phyloP scores from a whole-genome alignment of 108 stramenopile species.

The Schizochytrium sp. region DNA sequence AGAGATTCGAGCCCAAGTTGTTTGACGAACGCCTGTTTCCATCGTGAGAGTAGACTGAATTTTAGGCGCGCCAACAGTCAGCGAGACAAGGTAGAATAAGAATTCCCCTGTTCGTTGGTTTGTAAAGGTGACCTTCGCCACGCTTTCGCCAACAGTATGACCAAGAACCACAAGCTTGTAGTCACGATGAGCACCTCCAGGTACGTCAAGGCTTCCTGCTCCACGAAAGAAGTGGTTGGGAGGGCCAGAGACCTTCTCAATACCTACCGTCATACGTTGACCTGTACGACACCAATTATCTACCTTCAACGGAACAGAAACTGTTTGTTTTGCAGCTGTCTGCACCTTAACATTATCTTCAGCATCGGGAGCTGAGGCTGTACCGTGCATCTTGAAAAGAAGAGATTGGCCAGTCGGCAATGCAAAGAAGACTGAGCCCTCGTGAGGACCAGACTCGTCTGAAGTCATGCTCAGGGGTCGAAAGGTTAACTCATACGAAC shows the following conservation, averaged over 20 bases:
- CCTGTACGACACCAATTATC: constrained; percentile 72
- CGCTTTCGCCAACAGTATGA: constrained; percentile 71
- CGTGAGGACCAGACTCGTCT: constrained; percentile 57
- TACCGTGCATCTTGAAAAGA: constrained; percentile 73
- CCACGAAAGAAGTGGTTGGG: constrained; percentile 70
- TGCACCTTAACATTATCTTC: constrained; percentile 5
- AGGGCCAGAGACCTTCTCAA: constrained; percentile 45
- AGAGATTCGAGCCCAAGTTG: constrained; percentile 70
- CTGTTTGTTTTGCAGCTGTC: constrained; percentile 73
- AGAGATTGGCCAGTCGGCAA: constrained; percentile 77
- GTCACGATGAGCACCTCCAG: constrained; percentile 68
- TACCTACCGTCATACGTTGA: constrained; percentile 68
- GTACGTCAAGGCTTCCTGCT: constrained; percentile 75
- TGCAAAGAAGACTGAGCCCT: constrained; percentile 75
- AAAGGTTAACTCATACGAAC: constrained; percentile 71
- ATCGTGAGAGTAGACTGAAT: constrained; percentile 69
- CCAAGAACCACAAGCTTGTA: constrained; percentile 73
- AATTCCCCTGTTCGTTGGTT: constrained; percentile 76
- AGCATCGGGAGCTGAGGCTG: constrained; percentile 71
- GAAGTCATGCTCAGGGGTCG: constrained; percentile 76
- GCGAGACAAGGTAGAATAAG: constrained; percentile 67
- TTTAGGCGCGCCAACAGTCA: constrained; percentile 64
- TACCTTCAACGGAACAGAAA: constrained; percentile 72
- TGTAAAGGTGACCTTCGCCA: constrained; percentile 74
- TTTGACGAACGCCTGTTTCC: constrained; percentile 75